Evolutionary conservation across 352 stramenopile species (phyloP), one percentile per base, ranked within the genome.

Genomic region (Heterotrichella gracilis): DNA sequence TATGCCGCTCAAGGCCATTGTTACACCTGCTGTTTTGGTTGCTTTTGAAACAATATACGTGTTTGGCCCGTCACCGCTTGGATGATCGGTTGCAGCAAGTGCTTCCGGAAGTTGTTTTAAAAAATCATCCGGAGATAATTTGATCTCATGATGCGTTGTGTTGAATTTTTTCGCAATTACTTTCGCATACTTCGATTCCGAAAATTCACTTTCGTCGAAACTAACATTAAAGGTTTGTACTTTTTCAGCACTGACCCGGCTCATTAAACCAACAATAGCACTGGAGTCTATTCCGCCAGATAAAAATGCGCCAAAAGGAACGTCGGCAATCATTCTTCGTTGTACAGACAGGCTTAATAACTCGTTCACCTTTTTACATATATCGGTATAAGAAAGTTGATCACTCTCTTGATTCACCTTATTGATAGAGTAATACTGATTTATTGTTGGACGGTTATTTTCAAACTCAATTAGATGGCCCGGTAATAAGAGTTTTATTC

Each of bases 101-200:
- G 32, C 32, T 53, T 53, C 32, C 32, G 32, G 32, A 53, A 53
- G 32, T n/a, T 53, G 32, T n/a, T 53, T 53, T 53, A 53, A 53
- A 53, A 53, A 53, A 53, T 53, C 32, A n/a, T 53, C n/a, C 9
- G 32, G 32, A 17, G 32, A 17, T 53, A 53, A 53, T 53, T 53
- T 53, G 9, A 66, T 66, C 23, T 66, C 41, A 4, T 66, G 41
- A 1, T 66, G 41, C 9, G 9, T 53, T n/a, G 41, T 66, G 4
- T 9, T 9, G 2, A 66, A 66, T 2, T 9, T 2, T 66, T 66
- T 66, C 1, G 41, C 41, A 1, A 66, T 9, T 1, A 9, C 1
- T 22, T 66, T 1, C n/a, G 41, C 41, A 4, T 66, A 9, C 41
- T 66, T 9, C 1, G 41, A 2, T 66, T 66, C 41, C 1, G 2